Evolutionary conservation across 768 basidiomycete species (phyloP).

Genomic region (Serendipita sp.): DNA sequence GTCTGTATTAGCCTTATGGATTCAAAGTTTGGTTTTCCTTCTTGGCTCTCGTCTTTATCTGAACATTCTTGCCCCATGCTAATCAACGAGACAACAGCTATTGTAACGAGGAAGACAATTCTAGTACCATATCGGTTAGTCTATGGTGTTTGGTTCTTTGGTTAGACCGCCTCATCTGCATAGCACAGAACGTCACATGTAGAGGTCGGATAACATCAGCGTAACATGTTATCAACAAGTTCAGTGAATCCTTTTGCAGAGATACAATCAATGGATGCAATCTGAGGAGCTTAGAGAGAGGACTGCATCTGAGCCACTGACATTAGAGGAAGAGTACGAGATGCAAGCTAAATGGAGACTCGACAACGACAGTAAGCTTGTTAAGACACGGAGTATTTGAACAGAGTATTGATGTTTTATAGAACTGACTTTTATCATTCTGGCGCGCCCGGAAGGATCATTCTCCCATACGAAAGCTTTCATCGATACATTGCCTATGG

Average conservation of each 20-base stretch:
- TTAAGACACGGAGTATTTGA: background rate
- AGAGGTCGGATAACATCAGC: constrained; percentile 16
- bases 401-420: background rate
- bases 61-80: constrained; percentile 28
- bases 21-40: no score
- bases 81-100: constrained; percentile 44
- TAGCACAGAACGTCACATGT: constrained; percentile 28
- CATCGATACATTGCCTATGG: constrained; percentile 39
- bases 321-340: constrained; percentile 62
- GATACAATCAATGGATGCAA: constrained; percentile 82
- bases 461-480: constrained; percentile 13
- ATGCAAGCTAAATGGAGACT: constrained; percentile 92
- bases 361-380: constrained; percentile 58
- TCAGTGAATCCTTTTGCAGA: constrained; percentile 26
- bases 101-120: constrained; percentile 50
- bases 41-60: no score
- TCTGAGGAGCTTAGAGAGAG: constrained; percentile 49
- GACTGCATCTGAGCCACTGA: constrained; percentile 75
- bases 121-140: constrained; percentile 63
- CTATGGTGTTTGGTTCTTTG: constrained; percentile 22
- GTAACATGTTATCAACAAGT: background rate
- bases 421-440: constrained; percentile 84
- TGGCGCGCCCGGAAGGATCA: constrained; percentile 24
- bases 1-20: no score
- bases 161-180: constrained; percentile 13